Evolutionary conservation across 2,329 filamentous ascomycete genomes (phyloP), one percentile per base, ranked within the genome.

Genomic region (Cercospora sp.): DNA sequence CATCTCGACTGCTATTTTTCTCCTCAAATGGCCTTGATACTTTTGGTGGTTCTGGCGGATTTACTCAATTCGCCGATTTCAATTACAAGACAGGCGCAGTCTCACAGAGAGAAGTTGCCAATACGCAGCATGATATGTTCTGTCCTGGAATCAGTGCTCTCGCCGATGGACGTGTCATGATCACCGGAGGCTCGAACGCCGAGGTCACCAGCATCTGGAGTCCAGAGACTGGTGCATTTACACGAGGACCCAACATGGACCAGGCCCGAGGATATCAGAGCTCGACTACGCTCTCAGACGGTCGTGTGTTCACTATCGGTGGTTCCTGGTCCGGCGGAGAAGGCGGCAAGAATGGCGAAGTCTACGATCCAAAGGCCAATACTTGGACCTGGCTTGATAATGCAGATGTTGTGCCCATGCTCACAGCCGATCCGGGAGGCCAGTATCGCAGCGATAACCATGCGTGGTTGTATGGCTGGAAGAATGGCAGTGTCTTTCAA

Each of bases 91-190:
- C 66, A 5, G 64, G 67, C 9, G 62, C 65, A 6, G 58, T 69
- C 2, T 69, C 69, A 28, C 42, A 60, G 39, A 61, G 69, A 12
- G 59, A 39, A 8, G 64, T 82, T 2, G 70, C 71, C 5, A 77
- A 83, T 68, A 86, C 83, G 0, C 70, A 79, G 3, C 83, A 86
- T 70, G 84, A 86, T 72, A 86, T 86, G 85, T 87, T 86, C 70
- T 87, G 85, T 72, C 85, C 86, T 0, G 86, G 85, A 1, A 84
- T 87, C 61, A 83, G 81, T 8, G 75, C 84, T 5, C 83, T 85
- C 64, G 80, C 79, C 16, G 76, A 81, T 7, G 86, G 85, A 0
- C 78, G 80, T 12, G 80, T 86, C 9, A 73, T 88, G 2, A 82
- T 89, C 4, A 84, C 83, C 0, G 87, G 87, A 4, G 87, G 87